Percentiles rank a stretch among this genome's conserved stretches.
These are phyloP conservation scores for Picea engelmannii DNA, from an alignment of 83 land plant species.

Conservation along the genomic window DNA sequence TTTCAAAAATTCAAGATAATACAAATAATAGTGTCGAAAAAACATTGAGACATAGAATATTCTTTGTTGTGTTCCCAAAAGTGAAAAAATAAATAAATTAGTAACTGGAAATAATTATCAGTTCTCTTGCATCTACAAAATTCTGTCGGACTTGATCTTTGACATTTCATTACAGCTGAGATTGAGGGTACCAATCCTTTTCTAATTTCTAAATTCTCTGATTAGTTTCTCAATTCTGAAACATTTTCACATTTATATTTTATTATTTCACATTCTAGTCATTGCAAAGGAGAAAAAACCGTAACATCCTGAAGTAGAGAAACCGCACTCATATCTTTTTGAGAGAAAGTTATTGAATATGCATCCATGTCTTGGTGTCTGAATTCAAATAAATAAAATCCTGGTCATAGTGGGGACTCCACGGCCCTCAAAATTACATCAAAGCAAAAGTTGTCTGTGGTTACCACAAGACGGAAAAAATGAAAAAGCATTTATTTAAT, in stretches of 20 bases:
- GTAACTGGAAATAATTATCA: no score
- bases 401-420: not conserved
- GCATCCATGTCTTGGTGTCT: not conserved
- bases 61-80: no score
- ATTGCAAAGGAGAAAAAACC: not conserved
- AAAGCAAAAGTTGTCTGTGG: not conserved
- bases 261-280: not conserved
- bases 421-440: not conserved
- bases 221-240: not conserved
- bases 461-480: not conserved
- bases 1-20: no score
- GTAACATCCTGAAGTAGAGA: not conserved
- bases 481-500: slow-evolving; percentile 14
- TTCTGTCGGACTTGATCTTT: not conserved
- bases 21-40: no score
- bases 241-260: not conserved
- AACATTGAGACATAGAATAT: no score
- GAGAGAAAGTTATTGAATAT: not conserved
- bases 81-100: no score
- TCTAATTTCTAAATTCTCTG: not conserved
- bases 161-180: not conserved
- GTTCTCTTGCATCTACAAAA: not conserved
- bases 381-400: not conserved
- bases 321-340: no score
- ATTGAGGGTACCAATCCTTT: not conserved